Evolutionary conservation across 257 asterid genomes (phyloP), one percentile per base, ranked within the genome.

Genomic region (Solanum piurae): DNA sequence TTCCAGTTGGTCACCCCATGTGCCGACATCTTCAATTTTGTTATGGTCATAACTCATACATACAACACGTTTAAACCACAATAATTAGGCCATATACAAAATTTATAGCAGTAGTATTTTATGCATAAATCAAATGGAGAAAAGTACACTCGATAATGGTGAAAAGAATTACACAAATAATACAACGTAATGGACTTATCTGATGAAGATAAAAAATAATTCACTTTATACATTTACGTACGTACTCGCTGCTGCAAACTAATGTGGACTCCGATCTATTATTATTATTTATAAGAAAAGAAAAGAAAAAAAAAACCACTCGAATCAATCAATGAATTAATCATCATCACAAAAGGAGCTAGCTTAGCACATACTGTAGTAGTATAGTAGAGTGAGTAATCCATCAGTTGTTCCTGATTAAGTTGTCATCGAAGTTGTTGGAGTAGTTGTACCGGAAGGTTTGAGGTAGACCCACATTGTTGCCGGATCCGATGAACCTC

Each of bases 391-490:
- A 55, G 62, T 55, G 60, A 55, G 10, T 55, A 55, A 74, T 75
- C 20, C 55, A 76, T 38, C 58, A n/a, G 20, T 37, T 74, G 29
- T 73, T 73, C 29, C 82, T 36, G 79, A 72, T 33, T 33, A 18
- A 72, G 84, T 58, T 46, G 58, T 84, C 64, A 20, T 58, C 66
- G 25, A 58, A 58, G 66, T 58, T 58, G 58, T 93, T 92, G 88
- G 92, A 93, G 89, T 92, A 92, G 27, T 83, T 87, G 91, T 92
- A 90, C n/a, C 94, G 93, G 89, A 89, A 89, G 79, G 99, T 93
- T 86, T 94, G 95, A 90, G 98, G 99, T 87, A 96, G 96, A 0
- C 93, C 93, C 55, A 90, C 94, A 75, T 89, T 90, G 89, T 93
- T 88, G 86, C 90, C 90, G 76, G 94, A 84, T 82, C 98, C 88